Evolutionary conservation across 202 grass and related monocot genomes (phyloP).

Genomic region (Setaria viridis): DNA sequence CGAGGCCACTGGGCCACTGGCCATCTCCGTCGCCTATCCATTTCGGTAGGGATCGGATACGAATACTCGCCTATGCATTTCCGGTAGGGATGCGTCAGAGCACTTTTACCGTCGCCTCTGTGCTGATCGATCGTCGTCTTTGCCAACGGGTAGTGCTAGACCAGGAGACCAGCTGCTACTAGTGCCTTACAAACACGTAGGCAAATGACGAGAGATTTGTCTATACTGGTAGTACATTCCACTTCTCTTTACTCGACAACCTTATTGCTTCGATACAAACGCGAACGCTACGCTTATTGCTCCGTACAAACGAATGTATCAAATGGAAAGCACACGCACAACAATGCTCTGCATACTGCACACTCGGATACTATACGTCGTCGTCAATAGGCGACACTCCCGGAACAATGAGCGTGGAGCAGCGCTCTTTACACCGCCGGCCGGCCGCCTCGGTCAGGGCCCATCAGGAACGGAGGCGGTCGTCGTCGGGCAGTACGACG

Average conservation of each 20-base stretch:
- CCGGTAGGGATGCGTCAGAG: too few species aligned
- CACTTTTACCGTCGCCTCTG: too few species aligned
- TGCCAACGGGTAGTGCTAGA: too few species aligned
- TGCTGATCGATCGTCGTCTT: too few species aligned
- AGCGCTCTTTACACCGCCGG: not conserved
- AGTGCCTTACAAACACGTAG: too few species aligned
- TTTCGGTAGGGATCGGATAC: too few species aligned
- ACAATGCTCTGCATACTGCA: not conserved
- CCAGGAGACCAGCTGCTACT: too few species aligned
- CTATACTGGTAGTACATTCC: not conserved
- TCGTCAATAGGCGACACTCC: not conserved
- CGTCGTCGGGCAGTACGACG: constrained; percentile 48
- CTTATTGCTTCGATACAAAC: not conserved
- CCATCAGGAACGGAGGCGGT: not conserved
- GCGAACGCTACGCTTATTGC: not conserved
- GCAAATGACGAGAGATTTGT: not conserved
- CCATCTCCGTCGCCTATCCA: too few species aligned
- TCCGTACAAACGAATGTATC: constrained; percentile 14
- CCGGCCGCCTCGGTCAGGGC: not conserved
- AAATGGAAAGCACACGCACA: constrained; percentile 30
- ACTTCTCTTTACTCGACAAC: not conserved
- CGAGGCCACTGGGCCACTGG: too few species aligned
- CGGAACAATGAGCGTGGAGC: not conserved
- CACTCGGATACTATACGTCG: not conserved
- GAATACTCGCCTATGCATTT: too few species aligned